A percentile compares a stretch with the other conserved stretches of the same genome.
These are phyloP conservation scores for Pyricularia pennisetigena DNA, from an alignment of 2,329 filamentous ascomycete genomes.

Conservation along the genomic window DNA sequence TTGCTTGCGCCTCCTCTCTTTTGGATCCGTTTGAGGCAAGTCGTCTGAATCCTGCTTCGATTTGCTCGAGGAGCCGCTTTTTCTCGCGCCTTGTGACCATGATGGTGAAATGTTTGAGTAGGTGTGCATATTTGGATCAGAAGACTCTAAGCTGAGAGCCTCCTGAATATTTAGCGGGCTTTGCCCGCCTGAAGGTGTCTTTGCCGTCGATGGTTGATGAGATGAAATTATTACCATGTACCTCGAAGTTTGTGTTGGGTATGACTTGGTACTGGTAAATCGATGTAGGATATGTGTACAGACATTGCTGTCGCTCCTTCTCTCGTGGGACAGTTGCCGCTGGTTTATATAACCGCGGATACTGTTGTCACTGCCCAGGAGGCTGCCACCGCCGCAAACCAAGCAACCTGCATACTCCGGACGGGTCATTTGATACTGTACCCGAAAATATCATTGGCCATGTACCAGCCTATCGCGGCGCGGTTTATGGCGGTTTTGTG, in stretches of 20 bases:
- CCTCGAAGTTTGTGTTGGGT: too few relatives aligned
- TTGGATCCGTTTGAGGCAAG: slow-evolving; percentile 61
- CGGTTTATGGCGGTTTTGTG: too few relatives aligned
- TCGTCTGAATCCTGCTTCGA: slow-evolving; percentile 32
- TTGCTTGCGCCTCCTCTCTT: slow-evolving; percentile 64
- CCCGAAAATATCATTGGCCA: too few relatives aligned
- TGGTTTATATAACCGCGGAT: neutral
- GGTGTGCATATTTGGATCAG: neutral
- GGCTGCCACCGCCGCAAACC: too few relatives aligned
- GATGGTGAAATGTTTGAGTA: neutral
- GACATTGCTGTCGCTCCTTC: neutral
- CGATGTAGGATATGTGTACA: neutral
- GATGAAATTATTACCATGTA: neutral
- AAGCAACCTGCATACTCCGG: too few relatives aligned
- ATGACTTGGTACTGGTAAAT: neutral
- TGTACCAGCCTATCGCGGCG: too few relatives aligned
- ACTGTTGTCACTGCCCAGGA: too few relatives aligned
- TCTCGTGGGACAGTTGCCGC: neutral
- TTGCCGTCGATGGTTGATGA: neutral
- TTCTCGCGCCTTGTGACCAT: neutral
- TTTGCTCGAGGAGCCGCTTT: neutral
- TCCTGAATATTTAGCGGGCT: neutral
- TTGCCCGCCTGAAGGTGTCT: neutral
- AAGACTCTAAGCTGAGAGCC: neutral
- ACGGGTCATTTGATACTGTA: too few relatives aligned